Evolutionary conservation across 169 alveolate species (phyloP).

Genomic region (Hepatocystis sp.): DNA sequence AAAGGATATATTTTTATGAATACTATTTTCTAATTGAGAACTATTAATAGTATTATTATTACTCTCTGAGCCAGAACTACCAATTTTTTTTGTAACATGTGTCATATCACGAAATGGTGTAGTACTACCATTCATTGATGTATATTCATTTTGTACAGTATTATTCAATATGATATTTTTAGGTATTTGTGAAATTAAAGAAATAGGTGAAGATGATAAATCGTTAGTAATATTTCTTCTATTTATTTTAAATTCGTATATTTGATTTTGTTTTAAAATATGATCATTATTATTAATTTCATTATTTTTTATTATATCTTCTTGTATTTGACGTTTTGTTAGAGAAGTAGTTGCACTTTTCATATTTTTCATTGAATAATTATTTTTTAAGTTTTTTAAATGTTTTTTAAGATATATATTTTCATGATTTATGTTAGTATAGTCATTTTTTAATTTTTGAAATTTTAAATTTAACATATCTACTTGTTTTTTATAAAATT

Average conservation of each 20-base stretch:
- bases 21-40: too few relatives aligned
- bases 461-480: conserved; percentile 72
- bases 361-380: conserved; percentile 14
- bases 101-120: too few relatives aligned
- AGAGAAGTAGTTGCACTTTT: conserved; percentile 36
- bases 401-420: conserved; percentile 60
- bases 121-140: too few relatives aligned
- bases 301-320: conserved; percentile 1
- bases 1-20: neutral
- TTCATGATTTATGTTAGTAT: conserved; percentile 41
- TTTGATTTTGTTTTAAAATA: conserved; percentile 5
- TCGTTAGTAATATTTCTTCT: conserved; percentile 3
- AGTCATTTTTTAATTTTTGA: conserved; percentile 63
- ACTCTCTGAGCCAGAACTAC: too few relatives aligned
- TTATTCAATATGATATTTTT: too few relatives aligned
- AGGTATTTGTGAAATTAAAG: too few relatives aligned
- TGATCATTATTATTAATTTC: conserved; percentile 7
- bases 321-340: conserved; percentile 14
- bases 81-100: too few relatives aligned
- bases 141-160: too few relatives aligned
- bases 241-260: conserved; percentile 3
- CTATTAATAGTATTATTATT: too few relatives aligned
- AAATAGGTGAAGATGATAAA: neutral
- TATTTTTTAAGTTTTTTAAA: conserved; percentile 36
- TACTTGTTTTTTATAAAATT: conserved; percentile 36